phyloP scores from a whole-genome alignment of 2,329 filamentous ascomycete genomes.

The Claviceps capensis region DNA sequence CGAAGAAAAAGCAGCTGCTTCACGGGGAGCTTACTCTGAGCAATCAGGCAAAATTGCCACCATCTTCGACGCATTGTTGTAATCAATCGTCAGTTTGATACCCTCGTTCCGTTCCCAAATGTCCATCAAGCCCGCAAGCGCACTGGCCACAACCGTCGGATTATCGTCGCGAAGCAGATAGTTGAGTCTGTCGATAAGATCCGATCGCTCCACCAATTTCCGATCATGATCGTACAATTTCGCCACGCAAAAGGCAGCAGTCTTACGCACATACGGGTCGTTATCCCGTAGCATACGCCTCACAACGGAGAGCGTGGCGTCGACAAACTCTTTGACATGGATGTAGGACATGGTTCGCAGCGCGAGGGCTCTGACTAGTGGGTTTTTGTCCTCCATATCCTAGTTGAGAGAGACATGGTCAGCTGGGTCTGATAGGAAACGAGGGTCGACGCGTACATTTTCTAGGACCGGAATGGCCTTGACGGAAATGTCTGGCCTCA shows the following conservation, averaged over 20 bases:
- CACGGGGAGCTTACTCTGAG: conserved; percentile 59
- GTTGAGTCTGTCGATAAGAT: conserved; percentile 86
- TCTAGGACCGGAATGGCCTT: conserved; percentile 84
- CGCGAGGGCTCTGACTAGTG: conserved; percentile 80
- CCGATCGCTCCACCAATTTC: conserved; percentile 75
- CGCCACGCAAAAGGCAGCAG: conserved; percentile 87
- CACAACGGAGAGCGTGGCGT: conserved; percentile 73
- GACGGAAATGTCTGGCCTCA: conserved; percentile 85
- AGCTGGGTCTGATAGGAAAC: not conserved
- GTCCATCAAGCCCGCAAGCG: conserved; percentile 81
- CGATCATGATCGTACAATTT: conserved; percentile 97
- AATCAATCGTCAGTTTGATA: conserved; percentile 97
- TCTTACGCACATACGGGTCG: conserved; percentile 96
- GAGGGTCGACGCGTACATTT: conserved; percentile 39
- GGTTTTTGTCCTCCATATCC: conserved; percentile 91
- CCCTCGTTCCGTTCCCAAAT: conserved; percentile 97
- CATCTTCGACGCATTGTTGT: conserved; percentile 94
- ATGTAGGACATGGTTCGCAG: conserved; percentile 95
- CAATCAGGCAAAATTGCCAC: conserved; percentile 92
- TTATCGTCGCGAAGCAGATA: conserved; percentile 87
- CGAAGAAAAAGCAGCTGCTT: not conserved
- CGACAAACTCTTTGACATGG: conserved; percentile 90
- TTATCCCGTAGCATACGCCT: conserved; percentile 71
- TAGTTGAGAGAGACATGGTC: conserved; percentile 19
- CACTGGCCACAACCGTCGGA: conserved; percentile 90